Base-by-base conservation (phyloP, 768 basidiomycete genomes). In the Boletus vinaceobasis region DNA sequence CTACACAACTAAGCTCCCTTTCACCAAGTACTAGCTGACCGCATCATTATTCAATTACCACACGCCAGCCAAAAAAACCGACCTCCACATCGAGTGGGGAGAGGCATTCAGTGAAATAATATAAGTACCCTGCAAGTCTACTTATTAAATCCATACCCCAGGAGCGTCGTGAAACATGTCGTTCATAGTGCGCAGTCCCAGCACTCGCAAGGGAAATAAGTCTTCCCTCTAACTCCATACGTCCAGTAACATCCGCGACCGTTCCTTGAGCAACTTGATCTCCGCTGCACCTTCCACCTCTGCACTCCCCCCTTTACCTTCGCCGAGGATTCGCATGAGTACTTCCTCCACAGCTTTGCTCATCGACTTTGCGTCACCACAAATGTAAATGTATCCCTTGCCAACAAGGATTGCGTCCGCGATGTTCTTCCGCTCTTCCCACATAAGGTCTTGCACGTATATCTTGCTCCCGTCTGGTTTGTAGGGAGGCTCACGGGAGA, bases 361-460 rank as follows among this genome's bases (percentile, higher is more conserved):
- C 97, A 99, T 99, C 71, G 80, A 83, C 81, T 92, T 96, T 51
- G 94, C 95, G 64, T 98, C 95, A 65, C 95, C 95, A 63, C 95
- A 98, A 58, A 98, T 91, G 73, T 98, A 98, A 3, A 97, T 81
- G 71, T 95, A 96, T n/a, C 92, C 97, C 75, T 98, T 93, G 71
- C 92, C 90, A 60, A 90, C 90, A 59, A 97, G 78, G 62, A 99
- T 92, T 17, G 90, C 87, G 52, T 95, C 86, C 10, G 89, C 90
- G 50, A 99, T 80, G 53, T 85, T 80, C 70, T 86, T 85, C 52
- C 85, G 79, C 68, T 93, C 85, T 47, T 98, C 85, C 90, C 89
- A 93, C 11, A 99, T 75, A 54, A 98, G 77, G 73, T 99, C 93
- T 74, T 99, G 97, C n/a, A 99, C 97, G 74, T 99, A 99, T 66